Evolutionary conservation across 2,329 filamentous ascomycete genomes (phyloP).

Genomic region (Dactylonectria estremocensis): DNA sequence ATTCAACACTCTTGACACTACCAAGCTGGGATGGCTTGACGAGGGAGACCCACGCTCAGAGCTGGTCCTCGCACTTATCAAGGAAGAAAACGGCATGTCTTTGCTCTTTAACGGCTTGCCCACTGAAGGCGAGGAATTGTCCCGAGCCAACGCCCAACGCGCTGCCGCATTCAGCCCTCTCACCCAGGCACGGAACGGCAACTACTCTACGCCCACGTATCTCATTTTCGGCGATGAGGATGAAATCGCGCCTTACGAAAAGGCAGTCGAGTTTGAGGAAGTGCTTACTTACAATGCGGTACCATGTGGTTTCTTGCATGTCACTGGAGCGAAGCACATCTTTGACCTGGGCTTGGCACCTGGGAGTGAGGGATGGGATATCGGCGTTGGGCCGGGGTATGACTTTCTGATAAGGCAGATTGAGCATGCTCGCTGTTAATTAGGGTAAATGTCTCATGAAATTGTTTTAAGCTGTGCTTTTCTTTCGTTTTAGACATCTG

Average conservation of each 20-base stretch:
- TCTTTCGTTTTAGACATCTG: too few species aligned
- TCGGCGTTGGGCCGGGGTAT: slow-evolving; percentile 35
- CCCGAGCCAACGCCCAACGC: slow-evolving; percentile 24
- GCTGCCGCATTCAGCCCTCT: slow-evolving; percentile 38
- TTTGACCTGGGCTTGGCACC: slow-evolving; percentile 36
- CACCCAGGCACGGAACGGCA: slow-evolving; percentile 33
- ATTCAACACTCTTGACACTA: slow-evolving; percentile 35
- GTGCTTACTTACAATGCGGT: slow-evolving; percentile 17
- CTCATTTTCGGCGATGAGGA: slow-evolving; percentile 40
- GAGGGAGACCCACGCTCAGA: slow-evolving; percentile 38
- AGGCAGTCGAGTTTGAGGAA: slow-evolving; percentile 32
- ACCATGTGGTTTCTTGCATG: slow-evolving; percentile 32
- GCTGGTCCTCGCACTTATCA: slow-evolving; percentile 37
- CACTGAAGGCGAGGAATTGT: slow-evolving; percentile 19
- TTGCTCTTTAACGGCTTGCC: slow-evolving; percentile 38
- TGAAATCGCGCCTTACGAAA: slow-evolving; percentile 38
- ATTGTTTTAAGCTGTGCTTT: too few species aligned
- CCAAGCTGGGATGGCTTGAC: slow-evolving; percentile 38
- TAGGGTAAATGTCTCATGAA: too few species aligned
- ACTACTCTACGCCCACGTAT: slow-evolving; percentile 38
- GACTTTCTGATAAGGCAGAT: slow-evolving; percentile 35
- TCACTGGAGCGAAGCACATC: slow-evolving; percentile 38
- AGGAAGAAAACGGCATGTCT: slow-evolving; percentile 41
- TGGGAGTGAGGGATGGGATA: slow-evolving; percentile 36
- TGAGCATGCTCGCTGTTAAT: too few species aligned